Conservation (phyloP, 2,329 filamentous ascomycete genomes). For the Penicillium frequentans region DNA sequence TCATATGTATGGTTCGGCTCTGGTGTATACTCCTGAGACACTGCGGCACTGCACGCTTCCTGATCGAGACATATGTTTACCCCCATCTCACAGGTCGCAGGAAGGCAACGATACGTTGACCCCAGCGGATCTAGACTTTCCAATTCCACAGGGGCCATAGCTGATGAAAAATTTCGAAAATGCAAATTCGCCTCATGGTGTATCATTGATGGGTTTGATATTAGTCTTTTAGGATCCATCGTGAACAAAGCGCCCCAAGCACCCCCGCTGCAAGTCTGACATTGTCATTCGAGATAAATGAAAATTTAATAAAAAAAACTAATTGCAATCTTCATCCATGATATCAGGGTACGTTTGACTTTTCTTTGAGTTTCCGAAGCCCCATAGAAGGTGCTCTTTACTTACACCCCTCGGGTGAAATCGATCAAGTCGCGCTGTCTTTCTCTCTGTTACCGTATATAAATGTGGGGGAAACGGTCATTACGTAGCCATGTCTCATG, state of each 20-base stretch:
- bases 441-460: not conserved
- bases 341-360: not conserved
- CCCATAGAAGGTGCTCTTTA: not conserved
- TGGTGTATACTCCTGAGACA: not conserved
- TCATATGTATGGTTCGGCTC: not conserved
- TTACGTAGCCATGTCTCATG: slow-evolving; percentile 1
- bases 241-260: not conserved
- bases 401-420: not conserved
- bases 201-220: not conserved
- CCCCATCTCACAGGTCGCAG: not conserved
- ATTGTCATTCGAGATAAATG: not conserved
- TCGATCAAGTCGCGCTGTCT: not conserved
- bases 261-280: not conserved
- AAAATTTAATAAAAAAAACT: not conserved
- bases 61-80: not conserved
- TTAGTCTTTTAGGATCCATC: not conserved
- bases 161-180: not conserved
- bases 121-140: not conserved
- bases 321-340: not conserved
- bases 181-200: not conserved
- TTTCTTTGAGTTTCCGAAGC: slow-evolving; percentile 1
- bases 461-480: slow-evolving; percentile 1
- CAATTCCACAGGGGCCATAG: not conserved
- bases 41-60: not conserved
- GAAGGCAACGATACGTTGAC: not conserved